Conservation (phyloP, 2,329 filamentous ascomycete species). For the Orbilia brochopaga region DNA sequence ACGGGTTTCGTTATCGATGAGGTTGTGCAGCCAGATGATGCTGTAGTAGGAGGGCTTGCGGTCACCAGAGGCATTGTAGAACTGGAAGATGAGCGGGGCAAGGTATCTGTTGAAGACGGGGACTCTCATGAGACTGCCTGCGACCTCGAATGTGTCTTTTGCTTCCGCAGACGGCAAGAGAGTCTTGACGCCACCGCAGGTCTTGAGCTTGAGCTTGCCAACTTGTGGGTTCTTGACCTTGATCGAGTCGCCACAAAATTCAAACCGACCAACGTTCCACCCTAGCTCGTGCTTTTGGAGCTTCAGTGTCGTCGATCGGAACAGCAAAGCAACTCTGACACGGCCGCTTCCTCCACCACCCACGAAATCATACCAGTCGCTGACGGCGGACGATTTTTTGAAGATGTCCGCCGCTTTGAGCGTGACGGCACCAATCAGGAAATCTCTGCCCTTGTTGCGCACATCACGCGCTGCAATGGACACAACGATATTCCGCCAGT, state of each 20-base stretch:
- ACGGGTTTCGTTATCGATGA: conserved; percentile 78
- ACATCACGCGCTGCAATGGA: conserved; percentile 90
- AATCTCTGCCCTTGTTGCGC: conserved; percentile 88
- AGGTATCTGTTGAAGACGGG: conserved; percentile 91
- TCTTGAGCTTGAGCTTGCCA: conserved; percentile 43
- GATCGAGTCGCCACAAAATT: conserved; percentile 77
- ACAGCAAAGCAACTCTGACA: conserved; percentile 83
- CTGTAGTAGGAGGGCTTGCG: conserved; percentile 65
- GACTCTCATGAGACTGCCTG: conserved; percentile 65
- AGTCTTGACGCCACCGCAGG: conserved; percentile 49
- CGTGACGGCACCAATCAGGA: conserved; percentile 88
- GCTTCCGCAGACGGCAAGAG: conserved; percentile 58
- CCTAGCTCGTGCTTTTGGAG: conserved; percentile 83
- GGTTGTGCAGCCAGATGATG: conserved; percentile 81
- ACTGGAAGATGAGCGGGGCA: conserved; percentile 87
- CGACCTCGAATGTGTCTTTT: conserved; percentile 23
- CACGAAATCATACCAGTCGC: conserved; percentile 92
- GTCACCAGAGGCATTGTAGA: conserved; percentile 63
- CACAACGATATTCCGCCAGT: conserved; percentile 87
- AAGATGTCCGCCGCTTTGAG: conserved; percentile 85
- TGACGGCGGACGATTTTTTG: conserved; percentile 82
- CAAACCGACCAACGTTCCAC: conserved; percentile 95
- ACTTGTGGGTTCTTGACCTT: conserved; percentile 65
- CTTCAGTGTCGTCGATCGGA: conserved; percentile 84
- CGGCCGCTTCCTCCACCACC: conserved; percentile 92